phyloP scores from a whole-genome alignment of 768 basidiomycete species.

The Coprinopsis strossmayeri region DNA sequence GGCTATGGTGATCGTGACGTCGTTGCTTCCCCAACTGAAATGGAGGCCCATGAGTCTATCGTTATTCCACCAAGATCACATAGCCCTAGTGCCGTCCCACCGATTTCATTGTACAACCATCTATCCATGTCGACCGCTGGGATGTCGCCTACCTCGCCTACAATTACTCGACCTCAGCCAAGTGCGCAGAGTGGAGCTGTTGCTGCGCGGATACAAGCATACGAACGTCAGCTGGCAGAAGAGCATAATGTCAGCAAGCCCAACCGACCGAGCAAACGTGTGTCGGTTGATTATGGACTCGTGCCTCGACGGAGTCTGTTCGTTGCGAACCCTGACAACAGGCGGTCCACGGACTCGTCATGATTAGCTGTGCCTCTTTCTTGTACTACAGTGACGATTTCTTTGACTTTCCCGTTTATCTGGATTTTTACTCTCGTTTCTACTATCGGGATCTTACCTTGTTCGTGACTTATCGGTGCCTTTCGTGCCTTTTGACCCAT shows the following conservation, averaged over 20 bases:
- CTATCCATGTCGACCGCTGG: neutral
- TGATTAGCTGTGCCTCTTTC: no score
- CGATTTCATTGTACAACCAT: slow-evolving; percentile 1
- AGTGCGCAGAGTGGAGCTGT: slow-evolving; percentile 27
- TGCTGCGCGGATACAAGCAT: slow-evolving; percentile 46
- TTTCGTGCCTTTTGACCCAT: no score
- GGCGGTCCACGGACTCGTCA: no score
- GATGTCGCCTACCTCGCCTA: neutral
- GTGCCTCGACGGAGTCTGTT: slow-evolving; percentile 58
- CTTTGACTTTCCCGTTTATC: no score
- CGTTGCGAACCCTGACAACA: slow-evolving; percentile 65
- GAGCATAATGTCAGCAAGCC: slow-evolving; percentile 37
- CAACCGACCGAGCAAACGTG: slow-evolving; percentile 27
- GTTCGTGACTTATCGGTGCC: no score
- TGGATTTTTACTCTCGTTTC: no score
- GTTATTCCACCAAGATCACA: slow-evolving; percentile 2
- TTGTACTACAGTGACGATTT: no score
- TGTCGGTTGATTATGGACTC: slow-evolving; percentile 55
- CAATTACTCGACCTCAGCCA: slow-evolving; percentile 13
- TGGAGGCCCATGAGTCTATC: slow-evolving; percentile 13
- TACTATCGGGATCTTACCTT: no score
- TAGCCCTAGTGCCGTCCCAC: slow-evolving; percentile 4
- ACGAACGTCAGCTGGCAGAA: slow-evolving; percentile 54
- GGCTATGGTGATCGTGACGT: neutral
- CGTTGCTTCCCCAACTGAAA: slow-evolving; percentile 27